Conservation (phyloP, 2,329 filamentous ascomycete species). For the Hypoxylon sp. region DNA sequence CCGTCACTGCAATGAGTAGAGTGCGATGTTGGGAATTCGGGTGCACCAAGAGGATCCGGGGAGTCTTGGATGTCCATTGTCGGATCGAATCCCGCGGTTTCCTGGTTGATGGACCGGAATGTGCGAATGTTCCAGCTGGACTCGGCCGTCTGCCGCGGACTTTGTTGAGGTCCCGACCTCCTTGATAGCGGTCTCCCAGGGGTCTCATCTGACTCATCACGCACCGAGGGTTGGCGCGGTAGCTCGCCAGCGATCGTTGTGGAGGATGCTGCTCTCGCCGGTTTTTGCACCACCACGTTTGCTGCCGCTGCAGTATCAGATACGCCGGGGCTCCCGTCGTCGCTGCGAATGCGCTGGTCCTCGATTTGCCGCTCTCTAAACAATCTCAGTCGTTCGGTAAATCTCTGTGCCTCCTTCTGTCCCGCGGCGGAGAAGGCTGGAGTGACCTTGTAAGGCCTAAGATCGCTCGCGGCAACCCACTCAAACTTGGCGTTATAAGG, state of each 20-base stretch:
- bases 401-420: constrained; percentile 1
- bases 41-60: neutral
- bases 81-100: neutral
- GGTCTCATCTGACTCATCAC: neutral
- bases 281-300: neutral
- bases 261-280: neutral
- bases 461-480: constrained; percentile 6
- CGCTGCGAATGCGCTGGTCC: neutral
- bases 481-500: neutral
- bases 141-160: neutral
- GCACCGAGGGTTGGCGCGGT: neutral
- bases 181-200: neutral
- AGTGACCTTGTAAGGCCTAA: constrained; percentile 1
- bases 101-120: neutral
- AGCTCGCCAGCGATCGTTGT: neutral
- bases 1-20: neutral
- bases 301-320: neutral
- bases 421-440: neutral
- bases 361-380: neutral
- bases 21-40: neutral
- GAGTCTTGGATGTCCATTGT: neutral
- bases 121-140: neutral
- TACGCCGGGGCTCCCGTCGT: neutral
- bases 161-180: neutral
- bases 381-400: constrained; percentile 1